Conservation (phyloP, 169 alveolate genomes). For the Cryptosporidium muris region DNA sequence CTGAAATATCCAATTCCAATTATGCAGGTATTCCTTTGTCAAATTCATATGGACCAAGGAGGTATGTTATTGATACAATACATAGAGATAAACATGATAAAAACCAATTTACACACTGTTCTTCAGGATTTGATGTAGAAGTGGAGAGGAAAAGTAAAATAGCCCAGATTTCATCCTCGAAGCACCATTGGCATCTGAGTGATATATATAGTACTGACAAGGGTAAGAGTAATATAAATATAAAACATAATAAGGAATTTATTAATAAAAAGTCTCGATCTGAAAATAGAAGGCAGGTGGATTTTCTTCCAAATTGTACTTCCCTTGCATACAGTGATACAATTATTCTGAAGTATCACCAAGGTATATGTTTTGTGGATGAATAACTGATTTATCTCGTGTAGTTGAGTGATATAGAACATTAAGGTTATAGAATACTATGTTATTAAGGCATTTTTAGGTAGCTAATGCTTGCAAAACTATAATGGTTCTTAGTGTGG, state of each 20-base stretch:
- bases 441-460: too few relatives aligned
- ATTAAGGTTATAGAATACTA: too few relatives aligned
- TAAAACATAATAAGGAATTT: too few relatives aligned
- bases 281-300: background rate
- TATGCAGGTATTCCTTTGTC: constrained; percentile 62
- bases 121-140: constrained; percentile 49
- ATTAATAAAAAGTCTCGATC: too few relatives aligned
- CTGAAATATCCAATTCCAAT: background rate
- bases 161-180: background rate
- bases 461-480: too few relatives aligned
- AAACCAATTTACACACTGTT: constrained; percentile 34
- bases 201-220: background rate
- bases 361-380: constrained; percentile 66
- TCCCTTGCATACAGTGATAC: constrained; percentile 36
- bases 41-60: constrained; percentile 72
- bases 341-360: constrained; percentile 45
- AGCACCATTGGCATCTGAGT: background rate
- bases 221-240: background rate
- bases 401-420: background rate
- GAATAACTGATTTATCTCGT: constrained; percentile 9
- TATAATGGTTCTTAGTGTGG: too few relatives aligned
- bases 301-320: constrained; percentile 30
- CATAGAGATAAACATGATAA: constrained; percentile 4
- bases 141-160: constrained; percentile 1
- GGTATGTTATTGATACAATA: constrained; percentile 58